phyloP scores from a whole-genome alignment of 2,329 filamentous ascomycete genomes.

The Alternaria triticimaculans region DNA sequence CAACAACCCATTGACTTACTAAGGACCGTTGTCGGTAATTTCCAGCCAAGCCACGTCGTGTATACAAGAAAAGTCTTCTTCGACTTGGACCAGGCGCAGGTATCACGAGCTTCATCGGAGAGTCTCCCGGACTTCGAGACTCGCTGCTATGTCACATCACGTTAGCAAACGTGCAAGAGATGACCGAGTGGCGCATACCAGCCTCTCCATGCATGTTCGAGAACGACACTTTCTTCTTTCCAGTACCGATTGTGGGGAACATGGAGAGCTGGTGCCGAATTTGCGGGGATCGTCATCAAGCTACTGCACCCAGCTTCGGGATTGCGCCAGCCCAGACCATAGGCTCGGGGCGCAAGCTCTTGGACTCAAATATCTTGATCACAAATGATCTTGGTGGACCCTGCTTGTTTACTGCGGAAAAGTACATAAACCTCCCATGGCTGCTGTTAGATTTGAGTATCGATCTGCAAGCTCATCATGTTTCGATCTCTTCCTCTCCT shows the following conservation, averaged over 20 bases:
- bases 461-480: slow-evolving; percentile 22
- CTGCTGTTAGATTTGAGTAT: slow-evolving; percentile 8
- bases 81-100: slow-evolving; percentile 3
- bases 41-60: slow-evolving; percentile 13
- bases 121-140: slow-evolving; percentile 11
- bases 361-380: slow-evolving; percentile 22
- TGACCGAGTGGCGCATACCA: slow-evolving; percentile 16
- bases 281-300: slow-evolving; percentile 29
- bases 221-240: slow-evolving; percentile 20
- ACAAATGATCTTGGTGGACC: slow-evolving; percentile 15
- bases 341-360: slow-evolving; percentile 17
- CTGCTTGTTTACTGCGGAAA: slow-evolving; percentile 4
- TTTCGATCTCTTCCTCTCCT: slow-evolving; percentile 28
- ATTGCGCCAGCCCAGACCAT: slow-evolving; percentile 21
- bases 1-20: slow-evolving; percentile 11
- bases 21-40: slow-evolving; percentile 28
- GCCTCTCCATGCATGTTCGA: slow-evolving; percentile 17
- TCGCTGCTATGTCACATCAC: slow-evolving; percentile 1
- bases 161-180: not conserved
- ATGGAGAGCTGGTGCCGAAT: slow-evolving; percentile 18
- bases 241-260: slow-evolving; percentile 21
- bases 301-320: slow-evolving; percentile 21
- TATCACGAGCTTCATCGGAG: slow-evolving; percentile 4
- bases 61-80: slow-evolving; percentile 15
- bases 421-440: slow-evolving; percentile 23